Evolutionary conservation across 352 stramenopile genomes (phyloP), one percentile per base, ranked within the genome.

Genomic region (Elongisporangium undulatum): DNA sequence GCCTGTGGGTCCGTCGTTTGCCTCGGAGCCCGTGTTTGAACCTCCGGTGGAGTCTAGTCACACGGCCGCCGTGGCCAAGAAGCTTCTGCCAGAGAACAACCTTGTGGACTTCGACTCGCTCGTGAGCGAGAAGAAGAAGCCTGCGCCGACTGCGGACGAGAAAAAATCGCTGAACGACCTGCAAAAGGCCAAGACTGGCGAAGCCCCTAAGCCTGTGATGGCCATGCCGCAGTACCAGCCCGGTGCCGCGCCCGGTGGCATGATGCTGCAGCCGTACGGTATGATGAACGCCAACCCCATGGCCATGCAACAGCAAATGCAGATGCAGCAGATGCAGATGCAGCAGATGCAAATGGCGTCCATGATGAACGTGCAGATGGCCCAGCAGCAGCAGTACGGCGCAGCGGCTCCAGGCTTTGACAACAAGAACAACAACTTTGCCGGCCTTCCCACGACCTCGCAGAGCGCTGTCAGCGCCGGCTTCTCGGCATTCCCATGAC

Each of bases 21-120:
- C 39, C 15, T 53, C 69, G 24, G 48, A 56, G 13, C 53, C 58
- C 0, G 50, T 67, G 8, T 60, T 64, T 51, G 45, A 45, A 22
- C 53, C 48, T 41, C 29, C 19, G 39, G 38, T 10, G 58, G 66
- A n/a, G 23, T 57, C 19, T 17, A 51, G 52, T 4, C 48, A 17
- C 60, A 64, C 56, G 5, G 23, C 23, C 56, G 38, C 63, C 64
- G 56, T 66, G 63, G 59, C n/a, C 41, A 81, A 79, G 19, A 85
- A 67, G 48, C 34, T 89, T 21, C 63, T 89, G 23, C 80, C 80
- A 4, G 80, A 90, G 53, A 87, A 87, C 61, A 73, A 85, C 64
- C 77, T 90, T 54, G 74, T 90, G 17, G 75, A 90, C 56, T 75
- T 87, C 2, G 71, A 58, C 38, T 74, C 72, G 59, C 64, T 89